These are phyloP conservation scores for Hippophae rhamnoides DNA, from an alignment of 306 rosid species.

Conservation along the genomic window DNA sequence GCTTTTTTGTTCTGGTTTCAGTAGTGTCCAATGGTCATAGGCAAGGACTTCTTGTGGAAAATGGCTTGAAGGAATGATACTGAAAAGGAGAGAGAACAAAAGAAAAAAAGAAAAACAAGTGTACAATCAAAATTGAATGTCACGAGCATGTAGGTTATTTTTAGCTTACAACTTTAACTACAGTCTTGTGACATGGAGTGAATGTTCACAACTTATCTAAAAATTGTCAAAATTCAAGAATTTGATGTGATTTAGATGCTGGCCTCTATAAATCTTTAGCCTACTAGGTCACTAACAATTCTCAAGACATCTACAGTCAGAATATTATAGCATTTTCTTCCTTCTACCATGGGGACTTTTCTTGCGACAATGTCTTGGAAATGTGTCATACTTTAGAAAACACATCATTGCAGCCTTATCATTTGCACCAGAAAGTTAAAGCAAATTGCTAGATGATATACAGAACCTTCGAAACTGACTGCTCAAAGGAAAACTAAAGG, in stretches of 20 bases:
- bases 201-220: neutral
- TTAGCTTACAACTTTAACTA: neutral
- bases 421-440: neutral
- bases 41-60: slow-evolving; percentile 73
- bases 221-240: neutral
- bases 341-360: neutral
- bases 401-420: neutral
- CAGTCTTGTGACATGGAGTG: neutral
- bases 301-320: neutral
- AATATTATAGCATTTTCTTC: neutral
- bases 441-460: neutral
- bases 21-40: slow-evolving; percentile 58
- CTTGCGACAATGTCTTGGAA: neutral
- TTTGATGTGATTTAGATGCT: neutral
- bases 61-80: slow-evolving; percentile 37
- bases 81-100: slow-evolving; percentile 20
- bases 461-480: neutral
- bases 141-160: neutral
- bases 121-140: neutral
- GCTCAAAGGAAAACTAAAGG: neutral
- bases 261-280: neutral
- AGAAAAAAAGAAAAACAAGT: slow-evolving; percentile 6
- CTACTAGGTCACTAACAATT: neutral
- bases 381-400: neutral
- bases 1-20: slow-evolving; percentile 56